These are phyloP conservation scores for Cunninghamia lanceolata DNA, from an alignment of 75 land plant genomes.

Conservation along the genomic window DNA sequence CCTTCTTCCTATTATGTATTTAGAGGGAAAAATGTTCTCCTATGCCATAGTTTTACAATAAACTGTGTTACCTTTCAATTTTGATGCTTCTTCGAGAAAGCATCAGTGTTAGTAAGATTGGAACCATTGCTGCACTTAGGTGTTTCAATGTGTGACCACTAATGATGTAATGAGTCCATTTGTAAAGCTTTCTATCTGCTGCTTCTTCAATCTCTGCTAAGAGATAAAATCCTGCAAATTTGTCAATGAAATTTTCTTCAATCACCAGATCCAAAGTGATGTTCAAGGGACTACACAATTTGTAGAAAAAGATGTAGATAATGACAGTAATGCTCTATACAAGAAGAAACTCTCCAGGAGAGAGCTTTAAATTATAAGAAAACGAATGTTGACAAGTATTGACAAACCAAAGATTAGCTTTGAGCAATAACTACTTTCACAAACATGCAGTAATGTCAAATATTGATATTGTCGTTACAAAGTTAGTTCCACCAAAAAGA, in stretches of 20 bases:
- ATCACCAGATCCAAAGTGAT: not conserved
- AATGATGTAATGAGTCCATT: conserved; percentile 33
- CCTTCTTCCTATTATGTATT: not conserved
- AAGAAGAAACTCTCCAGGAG: not conserved
- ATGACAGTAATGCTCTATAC: not conserved
- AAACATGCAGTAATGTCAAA: not conserved
- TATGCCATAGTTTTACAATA: not conserved
- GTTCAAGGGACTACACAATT: not conserved
- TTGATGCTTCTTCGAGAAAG: conserved; percentile 31
- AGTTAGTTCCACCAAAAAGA: not conserved
- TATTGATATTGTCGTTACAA: not conserved
- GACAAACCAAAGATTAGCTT: not conserved
- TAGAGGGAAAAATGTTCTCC: not conserved
- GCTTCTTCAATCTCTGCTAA: conserved; percentile 48
- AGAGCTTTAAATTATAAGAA: not conserved
- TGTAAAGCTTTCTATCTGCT: conserved; percentile 34
- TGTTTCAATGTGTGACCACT: conserved; percentile 58
- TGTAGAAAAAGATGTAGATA: not conserved
- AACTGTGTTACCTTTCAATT: conserved; percentile 34
- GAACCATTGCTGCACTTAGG: conserved; percentile 54
- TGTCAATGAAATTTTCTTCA: conserved; percentile 1
- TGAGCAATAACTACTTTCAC: not conserved
- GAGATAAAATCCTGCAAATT: conserved; percentile 38
- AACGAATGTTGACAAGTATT: not conserved
- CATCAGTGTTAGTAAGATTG: conserved; percentile 46